These are phyloP conservation scores for Sphenostylis stenocarpa DNA, from an alignment of 306 rosid species.

Conservation along the genomic window DNA sequence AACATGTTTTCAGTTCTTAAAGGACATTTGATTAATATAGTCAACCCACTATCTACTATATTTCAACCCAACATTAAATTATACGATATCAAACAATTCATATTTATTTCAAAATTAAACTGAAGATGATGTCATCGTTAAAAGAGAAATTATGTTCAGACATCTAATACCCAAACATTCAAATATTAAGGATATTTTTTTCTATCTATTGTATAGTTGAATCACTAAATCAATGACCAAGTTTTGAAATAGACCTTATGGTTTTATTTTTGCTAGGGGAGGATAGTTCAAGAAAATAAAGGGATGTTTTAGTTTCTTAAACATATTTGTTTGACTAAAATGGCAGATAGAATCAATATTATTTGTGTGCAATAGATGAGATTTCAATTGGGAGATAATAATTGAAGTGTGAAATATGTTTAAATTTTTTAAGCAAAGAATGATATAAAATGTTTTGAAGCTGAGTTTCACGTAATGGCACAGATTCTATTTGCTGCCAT, in stretches of 20 bases:
- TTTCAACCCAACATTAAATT: background rate
- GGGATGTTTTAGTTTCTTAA: background rate
- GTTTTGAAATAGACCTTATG: no score
- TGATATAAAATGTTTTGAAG: background rate
- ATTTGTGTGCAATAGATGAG: background rate
- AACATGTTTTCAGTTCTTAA: background rate
- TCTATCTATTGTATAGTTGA: no score
- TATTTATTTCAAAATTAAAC: no score
- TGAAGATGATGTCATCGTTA: no score
- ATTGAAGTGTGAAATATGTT: background rate
- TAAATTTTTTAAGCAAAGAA: background rate
- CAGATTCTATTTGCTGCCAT: conserved; percentile 75
- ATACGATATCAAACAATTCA: background rate
- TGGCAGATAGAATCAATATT: background rate
- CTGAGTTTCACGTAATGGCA: background rate
- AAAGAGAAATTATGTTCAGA: no score
- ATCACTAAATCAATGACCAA: no score
- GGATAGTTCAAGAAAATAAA: background rate
- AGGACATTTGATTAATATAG: background rate
- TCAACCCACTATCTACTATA: background rate
- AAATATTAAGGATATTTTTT: no score
- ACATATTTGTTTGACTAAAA: background rate
- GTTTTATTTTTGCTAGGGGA: no score
- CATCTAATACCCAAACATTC: no score
- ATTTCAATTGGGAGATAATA: background rate